Evolutionary conservation across 495 filamentous ascomycete genomes (phyloP).

Genomic region (Podospora conica): DNA sequence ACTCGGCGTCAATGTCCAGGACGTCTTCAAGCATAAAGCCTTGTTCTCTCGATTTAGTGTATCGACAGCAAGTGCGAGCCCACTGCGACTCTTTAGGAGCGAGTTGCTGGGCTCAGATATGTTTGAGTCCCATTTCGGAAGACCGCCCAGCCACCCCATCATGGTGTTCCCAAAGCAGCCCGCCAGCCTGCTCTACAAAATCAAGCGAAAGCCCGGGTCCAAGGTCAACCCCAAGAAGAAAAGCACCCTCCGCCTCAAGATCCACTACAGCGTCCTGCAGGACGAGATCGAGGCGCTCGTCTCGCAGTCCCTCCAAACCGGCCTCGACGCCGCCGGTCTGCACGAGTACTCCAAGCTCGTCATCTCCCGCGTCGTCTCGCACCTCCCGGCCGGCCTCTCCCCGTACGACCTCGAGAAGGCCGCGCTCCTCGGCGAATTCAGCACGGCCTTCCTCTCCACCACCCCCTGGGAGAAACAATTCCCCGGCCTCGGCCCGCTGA

Average conservation of each 20-base stretch:
- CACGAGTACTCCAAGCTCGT: conserved; percentile 43
- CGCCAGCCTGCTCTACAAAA: conserved; percentile 75
- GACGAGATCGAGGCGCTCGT: conserved; percentile 56
- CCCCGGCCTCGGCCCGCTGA: conserved; percentile 33
- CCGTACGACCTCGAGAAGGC: conserved; percentile 55
- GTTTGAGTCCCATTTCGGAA: conserved; percentile 59
- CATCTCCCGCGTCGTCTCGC: conserved; percentile 43
- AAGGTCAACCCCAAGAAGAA: conserved; percentile 31
- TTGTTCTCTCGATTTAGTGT: conserved; percentile 89
- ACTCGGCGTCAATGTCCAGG: conserved; percentile 92
- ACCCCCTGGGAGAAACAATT: conserved; percentile 40
- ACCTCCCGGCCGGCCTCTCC: conserved; percentile 47
- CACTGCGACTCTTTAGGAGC: conserved; percentile 66
- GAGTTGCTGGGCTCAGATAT: conserved; percentile 61
- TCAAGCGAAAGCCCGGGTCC: conserved; percentile 42
- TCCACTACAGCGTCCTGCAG: conserved; percentile 73
- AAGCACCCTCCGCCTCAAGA: conserved; percentile 58
- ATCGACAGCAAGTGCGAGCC: conserved; percentile 65
- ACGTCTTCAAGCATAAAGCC: conserved; percentile 77
- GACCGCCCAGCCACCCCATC: conserved; percentile 48
- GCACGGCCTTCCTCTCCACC: conserved; percentile 33
- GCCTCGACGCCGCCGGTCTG: conserved; percentile 37
- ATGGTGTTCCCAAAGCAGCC: conserved; percentile 77
- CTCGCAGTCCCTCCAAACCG: conserved; percentile 29
- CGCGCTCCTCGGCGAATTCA: conserved; percentile 46